Percentiles rank a stretch among this genome's conserved stretches.
Conservation (phyloP, 305 asterid genomes). For the Fraxinus nigra region DNA sequence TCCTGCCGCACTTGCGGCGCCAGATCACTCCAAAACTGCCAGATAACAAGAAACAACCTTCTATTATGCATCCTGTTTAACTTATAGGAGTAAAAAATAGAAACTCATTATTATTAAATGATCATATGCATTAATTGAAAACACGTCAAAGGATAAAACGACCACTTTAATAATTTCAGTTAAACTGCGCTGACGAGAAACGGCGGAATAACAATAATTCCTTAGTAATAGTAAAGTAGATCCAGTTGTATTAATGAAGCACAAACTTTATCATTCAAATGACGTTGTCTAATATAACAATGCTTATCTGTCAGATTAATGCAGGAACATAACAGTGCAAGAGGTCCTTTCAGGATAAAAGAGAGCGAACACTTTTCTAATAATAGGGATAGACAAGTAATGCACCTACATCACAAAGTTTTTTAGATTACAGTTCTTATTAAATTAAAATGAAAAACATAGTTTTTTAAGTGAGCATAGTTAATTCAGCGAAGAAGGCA, state of each 20-base stretch:
- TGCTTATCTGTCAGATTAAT: constrained; percentile 3
- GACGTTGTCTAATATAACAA: constrained; percentile 2
- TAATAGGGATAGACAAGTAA: background rate
- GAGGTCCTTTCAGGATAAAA: background rate
- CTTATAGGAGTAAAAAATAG: background rate
- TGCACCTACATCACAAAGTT: background rate
- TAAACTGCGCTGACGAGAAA: background rate
- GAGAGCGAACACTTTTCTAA: background rate
- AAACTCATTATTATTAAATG: background rate
- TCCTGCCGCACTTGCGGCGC: constrained; percentile 74
- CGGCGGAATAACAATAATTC: background rate
- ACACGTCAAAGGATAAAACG: background rate
- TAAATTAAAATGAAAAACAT: constrained; percentile 4
- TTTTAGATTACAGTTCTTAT: constrained; percentile 12
- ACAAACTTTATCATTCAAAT: background rate
- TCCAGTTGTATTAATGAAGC: background rate
- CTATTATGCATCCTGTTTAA: background rate
- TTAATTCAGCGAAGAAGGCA: background rate
- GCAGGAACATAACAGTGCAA: background rate
- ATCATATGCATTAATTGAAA: background rate
- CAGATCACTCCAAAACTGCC: constrained; percentile 95
- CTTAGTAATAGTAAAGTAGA: background rate
- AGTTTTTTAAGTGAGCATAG: background rate
- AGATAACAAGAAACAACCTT: constrained; percentile 18
- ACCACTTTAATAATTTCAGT: background rate